Evolutionary conservation across 306 rosid genomes (phyloP).

Genomic region (Vigna unguiculata): DNA sequence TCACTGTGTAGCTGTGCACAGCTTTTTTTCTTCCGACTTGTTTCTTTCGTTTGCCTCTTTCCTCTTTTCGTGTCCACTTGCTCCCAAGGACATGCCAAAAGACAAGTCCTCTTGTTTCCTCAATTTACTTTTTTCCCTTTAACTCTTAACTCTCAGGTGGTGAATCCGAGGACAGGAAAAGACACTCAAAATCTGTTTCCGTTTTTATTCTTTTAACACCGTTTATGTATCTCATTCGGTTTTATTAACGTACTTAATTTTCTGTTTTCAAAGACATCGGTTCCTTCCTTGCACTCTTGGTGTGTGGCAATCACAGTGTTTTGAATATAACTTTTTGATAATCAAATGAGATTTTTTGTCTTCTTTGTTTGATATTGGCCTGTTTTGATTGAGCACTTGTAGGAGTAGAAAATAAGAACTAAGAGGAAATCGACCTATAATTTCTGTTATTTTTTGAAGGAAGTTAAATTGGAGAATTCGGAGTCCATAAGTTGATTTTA

Average conservation of each 20-base stretch:
- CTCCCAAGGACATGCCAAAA: constrained; percentile 28
- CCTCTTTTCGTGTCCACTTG: constrained; percentile 29
- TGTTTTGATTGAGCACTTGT: not conserved
- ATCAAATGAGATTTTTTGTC: constrained; percentile 4
- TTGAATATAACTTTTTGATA: not conserved
- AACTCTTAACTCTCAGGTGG: constrained; percentile 39
- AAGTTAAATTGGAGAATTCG: not conserved
- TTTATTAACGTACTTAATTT: constrained; percentile 16
- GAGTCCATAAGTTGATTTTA: not conserved
- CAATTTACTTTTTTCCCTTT: constrained; percentile 23
- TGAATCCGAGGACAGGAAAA: constrained; percentile 46
- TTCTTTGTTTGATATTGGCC: constrained; percentile 27
- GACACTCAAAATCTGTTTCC: constrained; percentile 18
- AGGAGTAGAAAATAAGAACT: not conserved
- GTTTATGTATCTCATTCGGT: not conserved
- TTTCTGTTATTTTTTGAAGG: not conserved
- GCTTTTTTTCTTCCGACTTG: constrained; percentile 32
- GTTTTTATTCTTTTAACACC: not conserved
- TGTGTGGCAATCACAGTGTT: constrained; percentile 8
- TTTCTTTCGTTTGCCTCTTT: constrained; percentile 44
- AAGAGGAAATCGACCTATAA: not conserved
- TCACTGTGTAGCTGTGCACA: constrained; percentile 36
- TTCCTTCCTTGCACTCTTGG: not conserved
- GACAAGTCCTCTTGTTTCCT: constrained; percentile 48
- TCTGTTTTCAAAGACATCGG: constrained; percentile 11